Evolutionary conservation across 2,329 filamentous ascomycete species (phyloP).

Genomic region (Ophiostoma perfectum): DNA sequence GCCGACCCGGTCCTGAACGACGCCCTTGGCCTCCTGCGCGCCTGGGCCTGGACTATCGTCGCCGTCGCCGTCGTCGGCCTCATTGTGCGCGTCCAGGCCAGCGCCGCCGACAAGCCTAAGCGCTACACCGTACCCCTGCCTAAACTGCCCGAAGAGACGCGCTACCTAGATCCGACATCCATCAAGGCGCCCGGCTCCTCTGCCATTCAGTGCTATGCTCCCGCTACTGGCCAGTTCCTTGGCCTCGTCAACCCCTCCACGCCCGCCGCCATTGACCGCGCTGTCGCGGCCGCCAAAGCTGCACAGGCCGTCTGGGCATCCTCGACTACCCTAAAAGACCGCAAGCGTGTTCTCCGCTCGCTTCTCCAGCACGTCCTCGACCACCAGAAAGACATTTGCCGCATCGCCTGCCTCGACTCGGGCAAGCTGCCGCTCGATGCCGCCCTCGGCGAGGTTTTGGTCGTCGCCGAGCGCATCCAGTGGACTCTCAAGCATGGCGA

Average conservation of each 20-base stretch:
- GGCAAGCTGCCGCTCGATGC: constrained; percentile 97
- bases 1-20: constrained; percentile 15
- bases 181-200: constrained; percentile 54
- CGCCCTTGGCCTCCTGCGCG: constrained; percentile 7
- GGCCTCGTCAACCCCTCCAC: constrained; percentile 74
- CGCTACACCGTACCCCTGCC: constrained; percentile 58
- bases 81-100: constrained; percentile 30
- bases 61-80: constrained; percentile 17
- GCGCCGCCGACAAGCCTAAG: constrained; percentile 38
- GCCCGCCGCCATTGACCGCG: constrained; percentile 69
- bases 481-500: constrained; percentile 94
- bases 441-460: constrained; percentile 86
- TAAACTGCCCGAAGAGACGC: constrained; percentile 53
- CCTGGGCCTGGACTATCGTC: constrained; percentile 21
- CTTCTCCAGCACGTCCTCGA: constrained; percentile 79
- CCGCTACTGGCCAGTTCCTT: constrained; percentile 80
- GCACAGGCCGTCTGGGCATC: constrained; percentile 76
- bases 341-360: constrained; percentile 72
- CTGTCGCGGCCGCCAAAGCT: constrained; percentile 63
- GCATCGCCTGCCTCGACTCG: constrained; percentile 81
- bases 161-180: constrained; percentile 28
- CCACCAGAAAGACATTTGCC: constrained; percentile 81
- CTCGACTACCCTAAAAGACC: constrained; percentile 68
- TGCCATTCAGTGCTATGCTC: constrained; percentile 78
- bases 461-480: constrained; percentile 86